Evolutionary conservation across 495 filamentous ascomycete species (phyloP).

Genomic region (Glarea lozoyensis): DNA sequence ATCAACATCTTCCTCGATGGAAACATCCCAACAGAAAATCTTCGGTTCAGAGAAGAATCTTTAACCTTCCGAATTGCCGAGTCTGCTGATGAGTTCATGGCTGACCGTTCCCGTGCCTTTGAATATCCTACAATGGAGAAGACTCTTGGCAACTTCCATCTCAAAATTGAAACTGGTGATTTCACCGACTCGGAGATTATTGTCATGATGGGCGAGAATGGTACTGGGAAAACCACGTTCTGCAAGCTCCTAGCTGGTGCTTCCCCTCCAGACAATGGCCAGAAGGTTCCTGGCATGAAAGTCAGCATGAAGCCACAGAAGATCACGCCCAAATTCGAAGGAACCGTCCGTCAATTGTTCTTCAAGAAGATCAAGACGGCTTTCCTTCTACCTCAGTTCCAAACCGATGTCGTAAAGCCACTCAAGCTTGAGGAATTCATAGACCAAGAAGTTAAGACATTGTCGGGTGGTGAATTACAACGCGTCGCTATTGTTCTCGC

Average conservation of each 20-base stretch:
- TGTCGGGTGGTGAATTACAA: slow-evolving; percentile 98
- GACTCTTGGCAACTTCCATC: slow-evolving; percentile 82
- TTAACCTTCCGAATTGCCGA: slow-evolving; percentile 94
- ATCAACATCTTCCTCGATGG: slow-evolving; percentile 99
- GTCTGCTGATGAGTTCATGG: slow-evolving; percentile 80
- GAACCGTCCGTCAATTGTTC: slow-evolving; percentile 89
- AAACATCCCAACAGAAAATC: slow-evolving; percentile 94
- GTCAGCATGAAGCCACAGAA: slow-evolving; percentile 99
- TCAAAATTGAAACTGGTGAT: slow-evolving; percentile 67
- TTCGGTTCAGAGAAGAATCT: slow-evolving; percentile 95
- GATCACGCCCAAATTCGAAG: slow-evolving; percentile 94
- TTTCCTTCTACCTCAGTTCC: slow-evolving; percentile 94
- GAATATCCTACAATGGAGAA: slow-evolving; percentile 86
- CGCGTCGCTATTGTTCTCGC: slow-evolving; percentile 96
- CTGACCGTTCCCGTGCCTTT: slow-evolving; percentile 79
- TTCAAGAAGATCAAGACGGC: slow-evolving; percentile 97
- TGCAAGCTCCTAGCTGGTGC: slow-evolving; percentile 91
- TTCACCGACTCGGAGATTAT: slow-evolving; percentile 98
- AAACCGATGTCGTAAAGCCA: slow-evolving; percentile 98
- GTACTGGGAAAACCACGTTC: slow-evolving; percentile 95
- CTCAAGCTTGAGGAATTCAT: slow-evolving; percentile 98
- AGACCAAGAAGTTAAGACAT: slow-evolving; percentile 96
- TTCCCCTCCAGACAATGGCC: slow-evolving; percentile 72
- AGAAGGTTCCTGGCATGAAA: slow-evolving; percentile 81
- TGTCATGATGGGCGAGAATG: slow-evolving; percentile 99